A percentile compares a stretch with the other conserved stretches of the same genome.
Conservation (phyloP, 257 asterid species). For the Plantago elongata region DNA sequence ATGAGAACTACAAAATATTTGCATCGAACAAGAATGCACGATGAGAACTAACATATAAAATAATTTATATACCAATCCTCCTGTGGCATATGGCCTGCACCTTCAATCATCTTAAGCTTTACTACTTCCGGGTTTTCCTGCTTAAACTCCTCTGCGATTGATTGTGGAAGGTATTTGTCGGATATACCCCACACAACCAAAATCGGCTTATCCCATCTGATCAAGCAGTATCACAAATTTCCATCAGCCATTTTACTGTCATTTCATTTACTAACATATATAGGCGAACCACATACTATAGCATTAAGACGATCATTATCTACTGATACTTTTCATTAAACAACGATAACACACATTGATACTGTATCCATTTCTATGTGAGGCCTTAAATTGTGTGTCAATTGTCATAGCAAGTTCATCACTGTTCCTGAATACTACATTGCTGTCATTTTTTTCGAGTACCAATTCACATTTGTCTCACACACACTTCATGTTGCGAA, state of each 20-base stretch:
- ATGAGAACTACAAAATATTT: background rate
- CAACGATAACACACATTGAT: too few relatives aligned
- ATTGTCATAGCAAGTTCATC: too few relatives aligned
- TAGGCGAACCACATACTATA: background rate
- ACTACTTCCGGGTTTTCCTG: conserved; percentile 50
- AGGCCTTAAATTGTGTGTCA: too few relatives aligned
- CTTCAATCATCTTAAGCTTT: conserved; percentile 79
- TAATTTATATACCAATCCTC: conserved; percentile 72
- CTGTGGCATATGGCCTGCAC: conserved; percentile 99
- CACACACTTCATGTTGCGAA: too few relatives aligned
- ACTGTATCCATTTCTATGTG: too few relatives aligned
- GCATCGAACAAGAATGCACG: background rate
- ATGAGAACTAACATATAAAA: background rate
- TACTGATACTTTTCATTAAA: background rate
- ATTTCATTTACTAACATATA: background rate
- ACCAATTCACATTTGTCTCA: too few relatives aligned
- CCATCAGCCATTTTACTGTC: background rate
- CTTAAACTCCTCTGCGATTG: conserved; percentile 83
- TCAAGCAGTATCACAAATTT: conserved; percentile 19
- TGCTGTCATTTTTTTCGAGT: too few relatives aligned
- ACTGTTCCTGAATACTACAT: too few relatives aligned
- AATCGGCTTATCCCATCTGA: conserved; percentile 86
- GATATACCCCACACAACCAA: conserved; percentile 90
- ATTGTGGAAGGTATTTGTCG: conserved; percentile 91
- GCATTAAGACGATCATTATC: background rate